Evolutionary conservation across 495 filamentous ascomycete species (phyloP).

Genomic region (Penicillium lagena): DNA sequence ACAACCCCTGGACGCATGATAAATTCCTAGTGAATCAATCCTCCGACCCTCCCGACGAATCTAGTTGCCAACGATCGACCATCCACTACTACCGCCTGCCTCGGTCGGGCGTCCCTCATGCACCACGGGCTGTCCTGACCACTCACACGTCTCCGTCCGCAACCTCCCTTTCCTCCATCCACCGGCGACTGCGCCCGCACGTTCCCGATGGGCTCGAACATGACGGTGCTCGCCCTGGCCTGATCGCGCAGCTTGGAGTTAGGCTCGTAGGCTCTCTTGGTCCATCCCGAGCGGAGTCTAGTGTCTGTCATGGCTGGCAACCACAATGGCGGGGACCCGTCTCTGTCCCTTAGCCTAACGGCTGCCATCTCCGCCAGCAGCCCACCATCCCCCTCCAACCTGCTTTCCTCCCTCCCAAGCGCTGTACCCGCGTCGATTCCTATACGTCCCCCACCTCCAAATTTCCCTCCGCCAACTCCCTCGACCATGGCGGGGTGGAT

Average conservation of each 20-base stretch:
- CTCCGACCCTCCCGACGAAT: background rate
- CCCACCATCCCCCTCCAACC: too few species aligned
- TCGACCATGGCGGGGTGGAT: conserved; percentile 42
- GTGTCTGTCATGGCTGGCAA: conserved; percentile 7
- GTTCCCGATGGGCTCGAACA: conserved; percentile 11
- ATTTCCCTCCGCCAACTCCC: conserved; percentile 22
- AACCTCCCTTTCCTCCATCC: conserved; percentile 11
- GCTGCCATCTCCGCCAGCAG: conserved; percentile 6
- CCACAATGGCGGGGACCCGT: conserved; percentile 12
- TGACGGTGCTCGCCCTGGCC: background rate
- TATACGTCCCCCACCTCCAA: conserved; percentile 19
- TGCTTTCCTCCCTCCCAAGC: conserved; percentile 11
- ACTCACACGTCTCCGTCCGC: background rate
- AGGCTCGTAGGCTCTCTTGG: conserved; percentile 1
- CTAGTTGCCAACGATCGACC: background rate
- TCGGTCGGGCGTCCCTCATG: background rate
- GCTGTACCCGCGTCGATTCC: conserved; percentile 9
- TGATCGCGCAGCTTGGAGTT: conserved; percentile 4
- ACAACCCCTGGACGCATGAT: background rate
- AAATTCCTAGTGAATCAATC: too few species aligned
- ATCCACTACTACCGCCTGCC: conserved; percentile 2
- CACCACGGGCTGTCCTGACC: background rate
- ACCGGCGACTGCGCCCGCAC: conserved; percentile 17
- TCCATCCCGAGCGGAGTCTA: conserved; percentile 9
- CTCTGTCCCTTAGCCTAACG: conserved; percentile 15